Conservation (phyloP, 2,329 filamentous ascomycete genomes). For the Sporothrix globosa region DNA sequence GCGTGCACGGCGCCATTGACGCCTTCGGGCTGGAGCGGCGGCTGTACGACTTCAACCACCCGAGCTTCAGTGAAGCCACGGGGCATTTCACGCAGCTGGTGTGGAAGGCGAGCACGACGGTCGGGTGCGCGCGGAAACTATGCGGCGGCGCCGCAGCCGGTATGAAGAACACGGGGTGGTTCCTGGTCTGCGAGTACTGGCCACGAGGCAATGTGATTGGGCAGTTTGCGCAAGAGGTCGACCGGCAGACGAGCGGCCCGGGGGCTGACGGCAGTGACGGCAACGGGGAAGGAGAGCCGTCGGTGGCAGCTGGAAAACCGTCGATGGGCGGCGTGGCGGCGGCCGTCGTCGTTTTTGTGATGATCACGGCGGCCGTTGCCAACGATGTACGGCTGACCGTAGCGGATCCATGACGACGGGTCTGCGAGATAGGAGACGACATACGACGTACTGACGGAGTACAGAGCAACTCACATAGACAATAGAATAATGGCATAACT, state of each 20-base stretch:
- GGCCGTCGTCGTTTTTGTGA: slow-evolving; percentile 29
- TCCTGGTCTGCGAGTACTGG: slow-evolving; percentile 71
- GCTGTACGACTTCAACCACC: slow-evolving; percentile 61
- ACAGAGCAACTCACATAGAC: no score
- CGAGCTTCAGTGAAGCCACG: slow-evolving; percentile 61
- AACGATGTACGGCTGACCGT: slow-evolving; percentile 27
- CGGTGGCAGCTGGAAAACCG: neutral
- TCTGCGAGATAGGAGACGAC: no score
- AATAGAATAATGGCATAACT: neutral
- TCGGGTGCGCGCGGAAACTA: slow-evolving; percentile 57
- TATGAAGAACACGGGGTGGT: slow-evolving; percentile 56
- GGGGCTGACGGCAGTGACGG: neutral
- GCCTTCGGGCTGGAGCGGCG: slow-evolving; percentile 66
- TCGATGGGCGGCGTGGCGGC: slow-evolving; percentile 27
- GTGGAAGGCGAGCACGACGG: slow-evolving; percentile 64
- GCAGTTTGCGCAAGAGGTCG: slow-evolving; percentile 53
- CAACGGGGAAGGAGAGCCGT: neutral
- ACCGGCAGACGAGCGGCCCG: slow-evolving; percentile 37
- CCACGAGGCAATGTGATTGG: slow-evolving; percentile 66
- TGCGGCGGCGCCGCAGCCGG: slow-evolving; percentile 43
- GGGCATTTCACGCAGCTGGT: slow-evolving; percentile 76
- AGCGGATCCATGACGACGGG: neutral
- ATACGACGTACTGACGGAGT: no score
- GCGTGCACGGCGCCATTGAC: slow-evolving; percentile 59
- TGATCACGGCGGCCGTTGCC: slow-evolving; percentile 27